Evolutionary conservation across 768 basidiomycete genomes (phyloP).

Genomic region (Tulasnella sp.): DNA sequence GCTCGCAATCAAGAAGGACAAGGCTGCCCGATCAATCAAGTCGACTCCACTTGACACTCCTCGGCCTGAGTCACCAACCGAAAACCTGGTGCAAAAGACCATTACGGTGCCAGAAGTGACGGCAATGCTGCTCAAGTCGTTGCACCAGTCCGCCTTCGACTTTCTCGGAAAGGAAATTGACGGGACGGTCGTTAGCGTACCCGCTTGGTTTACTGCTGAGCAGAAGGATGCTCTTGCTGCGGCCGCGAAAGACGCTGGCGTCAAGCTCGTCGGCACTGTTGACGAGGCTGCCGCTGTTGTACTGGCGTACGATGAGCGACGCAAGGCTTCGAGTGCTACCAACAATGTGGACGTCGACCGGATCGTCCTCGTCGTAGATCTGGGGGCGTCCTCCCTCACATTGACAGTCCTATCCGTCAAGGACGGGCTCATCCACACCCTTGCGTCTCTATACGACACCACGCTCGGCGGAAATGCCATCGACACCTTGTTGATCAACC

Average conservation of each 20-base stretch:
- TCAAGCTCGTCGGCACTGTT: constrained; percentile 72
- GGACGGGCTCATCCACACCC: constrained; percentile 54
- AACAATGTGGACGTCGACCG: constrained; percentile 42
- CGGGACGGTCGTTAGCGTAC: constrained; percentile 75
- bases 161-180: constrained; percentile 71
- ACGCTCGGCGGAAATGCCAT: constrained; percentile 55
- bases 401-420: constrained; percentile 57
- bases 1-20: constrained; percentile 26
- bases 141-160: constrained; percentile 77
- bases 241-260: constrained; percentile 68
- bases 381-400: constrained; percentile 61
- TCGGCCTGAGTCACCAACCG: constrained; percentile 59
- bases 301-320: constrained; percentile 28
- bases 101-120: constrained; percentile 76
- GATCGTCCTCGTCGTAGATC: constrained; percentile 68
- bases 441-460: constrained; percentile 34
- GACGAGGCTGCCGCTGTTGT: constrained; percentile 75
- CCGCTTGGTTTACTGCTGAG: constrained; percentile 54
- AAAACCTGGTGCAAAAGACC: constrained; percentile 60
- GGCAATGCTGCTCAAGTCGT: constrained; percentile 70
- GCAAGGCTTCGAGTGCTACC: constrained; percentile 13
- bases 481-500: constrained; percentile 72
- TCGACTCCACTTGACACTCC: constrained; percentile 49
- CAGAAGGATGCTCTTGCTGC: constrained; percentile 59
- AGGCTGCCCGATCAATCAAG: constrained; percentile 33